A percentile compares a stretch with the other conserved stretches of the same genome.
phyloP scores from a whole-genome alignment of 163 green algal species.

The Prototheca wickerhamii region DNA sequence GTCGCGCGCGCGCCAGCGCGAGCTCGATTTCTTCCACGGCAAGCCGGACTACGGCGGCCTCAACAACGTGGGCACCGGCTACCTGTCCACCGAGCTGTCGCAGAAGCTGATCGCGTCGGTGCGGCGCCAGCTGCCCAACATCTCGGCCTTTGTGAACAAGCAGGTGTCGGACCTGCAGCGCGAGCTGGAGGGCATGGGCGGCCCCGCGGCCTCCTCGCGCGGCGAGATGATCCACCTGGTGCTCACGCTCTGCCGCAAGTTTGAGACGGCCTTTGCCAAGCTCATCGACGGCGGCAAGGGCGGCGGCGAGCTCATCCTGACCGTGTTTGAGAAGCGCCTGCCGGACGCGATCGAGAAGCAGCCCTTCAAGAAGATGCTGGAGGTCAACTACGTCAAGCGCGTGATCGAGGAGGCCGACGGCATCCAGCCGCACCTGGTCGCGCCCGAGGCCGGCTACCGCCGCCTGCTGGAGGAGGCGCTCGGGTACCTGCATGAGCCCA shows the following conservation, averaged over 20 bases:
- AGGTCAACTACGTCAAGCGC: slow-evolving; percentile 65
- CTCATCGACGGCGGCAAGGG: slow-evolving; percentile 77
- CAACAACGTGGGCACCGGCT: slow-evolving; percentile 68
- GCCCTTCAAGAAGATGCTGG: slow-evolving; percentile 82
- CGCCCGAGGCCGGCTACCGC: slow-evolving; percentile 88
- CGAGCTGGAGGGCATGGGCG: slow-evolving; percentile 66
- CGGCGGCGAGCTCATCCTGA: slow-evolving; percentile 54
- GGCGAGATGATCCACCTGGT: slow-evolving; percentile 89
- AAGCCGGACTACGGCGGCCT: slow-evolving; percentile 38
- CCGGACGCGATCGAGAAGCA: slow-evolving; percentile 81
- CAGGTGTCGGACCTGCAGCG: slow-evolving; percentile 53
- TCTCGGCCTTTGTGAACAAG: slow-evolving; percentile 77
- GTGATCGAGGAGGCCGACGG: slow-evolving; percentile 91
- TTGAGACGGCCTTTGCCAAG: slow-evolving; percentile 74
- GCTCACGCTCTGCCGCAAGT: slow-evolving; percentile 75
- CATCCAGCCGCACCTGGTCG: slow-evolving; percentile 91
- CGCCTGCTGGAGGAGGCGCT: slow-evolving; percentile 50
- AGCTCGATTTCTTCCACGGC: slow-evolving; percentile 79
- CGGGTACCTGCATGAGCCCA: slow-evolving; percentile 54
- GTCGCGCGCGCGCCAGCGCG: slow-evolving; percentile 53
- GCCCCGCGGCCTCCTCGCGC: slow-evolving; percentile 57
- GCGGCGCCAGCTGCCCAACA: slow-evolving; percentile 76
- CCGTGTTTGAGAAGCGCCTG: slow-evolving; percentile 88
- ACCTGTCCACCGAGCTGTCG: slow-evolving; percentile 70
- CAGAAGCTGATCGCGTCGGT: slow-evolving; percentile 75